phyloP scores from a whole-genome alignment of 2,329 filamentous ascomycete species.

The Fusarium coicis region DNA sequence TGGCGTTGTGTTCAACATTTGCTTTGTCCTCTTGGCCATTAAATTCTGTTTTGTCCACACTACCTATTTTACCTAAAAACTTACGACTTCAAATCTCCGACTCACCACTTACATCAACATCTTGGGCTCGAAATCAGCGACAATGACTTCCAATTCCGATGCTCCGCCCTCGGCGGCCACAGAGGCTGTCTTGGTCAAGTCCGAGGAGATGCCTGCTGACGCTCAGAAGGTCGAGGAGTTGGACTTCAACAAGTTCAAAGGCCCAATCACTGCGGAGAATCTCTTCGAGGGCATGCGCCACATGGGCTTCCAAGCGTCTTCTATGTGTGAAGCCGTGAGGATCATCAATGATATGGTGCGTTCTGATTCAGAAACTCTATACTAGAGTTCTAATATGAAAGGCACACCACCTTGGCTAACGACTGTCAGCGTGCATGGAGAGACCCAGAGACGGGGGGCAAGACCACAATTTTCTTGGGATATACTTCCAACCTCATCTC shows the following conservation, averaged over 20 bases:
- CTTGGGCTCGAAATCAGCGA: background rate
- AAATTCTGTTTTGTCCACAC: constrained; percentile 6
- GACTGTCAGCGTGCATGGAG: constrained; percentile 74
- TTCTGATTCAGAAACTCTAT: background rate
- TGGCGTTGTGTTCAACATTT: background rate
- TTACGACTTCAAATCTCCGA: constrained; percentile 1
- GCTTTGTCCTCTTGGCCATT: background rate
- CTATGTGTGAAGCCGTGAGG: constrained; percentile 85
- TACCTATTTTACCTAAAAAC: background rate
- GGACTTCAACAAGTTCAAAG: constrained; percentile 86
- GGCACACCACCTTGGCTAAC: constrained; percentile 9
- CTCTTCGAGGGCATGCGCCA: constrained; percentile 82
- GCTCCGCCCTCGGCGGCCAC: constrained; percentile 71
- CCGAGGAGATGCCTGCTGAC: constrained; percentile 81
- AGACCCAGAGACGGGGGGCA: constrained; percentile 80
- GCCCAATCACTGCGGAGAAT: constrained; percentile 85
- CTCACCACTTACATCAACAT: constrained; percentile 7
- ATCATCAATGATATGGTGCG: constrained; percentile 95
- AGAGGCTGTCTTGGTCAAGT: constrained; percentile 86
- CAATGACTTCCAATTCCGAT: constrained; percentile 50
- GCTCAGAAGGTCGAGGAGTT: constrained; percentile 88
- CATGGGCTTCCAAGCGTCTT: constrained; percentile 80
- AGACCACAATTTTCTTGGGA: constrained; percentile 94
- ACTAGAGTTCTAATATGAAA: background rate
- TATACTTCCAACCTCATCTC: constrained; percentile 99